These are phyloP conservation scores for Tritrichomonas musculus DNA, from an alignment of 208 protist genomes.

Conservation along the genomic window DNA sequence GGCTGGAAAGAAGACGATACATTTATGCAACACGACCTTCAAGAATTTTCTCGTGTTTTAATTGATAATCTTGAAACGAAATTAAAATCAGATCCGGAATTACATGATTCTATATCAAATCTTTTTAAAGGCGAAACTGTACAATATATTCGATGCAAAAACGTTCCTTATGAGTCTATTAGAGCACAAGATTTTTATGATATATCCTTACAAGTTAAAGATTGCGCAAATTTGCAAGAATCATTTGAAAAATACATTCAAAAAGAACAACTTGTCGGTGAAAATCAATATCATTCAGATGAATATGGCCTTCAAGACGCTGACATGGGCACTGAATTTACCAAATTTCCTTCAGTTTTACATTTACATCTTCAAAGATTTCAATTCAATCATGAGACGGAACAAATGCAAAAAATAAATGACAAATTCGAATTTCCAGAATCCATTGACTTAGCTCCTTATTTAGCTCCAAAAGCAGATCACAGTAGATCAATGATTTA, in stretches of 20 bases:
- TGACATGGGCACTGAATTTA: conserved; percentile 65
- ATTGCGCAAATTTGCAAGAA: conserved; percentile 42
- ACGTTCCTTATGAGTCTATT: conserved; percentile 65
- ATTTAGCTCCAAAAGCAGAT: conserved; percentile 4
- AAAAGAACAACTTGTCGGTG: conserved; percentile 66
- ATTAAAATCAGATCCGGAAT: conserved; percentile 59
- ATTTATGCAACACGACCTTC: conserved; percentile 71
- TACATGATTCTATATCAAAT: conserved; percentile 36
- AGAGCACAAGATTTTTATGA: conserved; percentile 58
- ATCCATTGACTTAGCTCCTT: background rate
- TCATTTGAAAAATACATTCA: conserved; percentile 59
- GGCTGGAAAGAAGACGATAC: conserved; percentile 52
- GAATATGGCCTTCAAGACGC: conserved; percentile 53
- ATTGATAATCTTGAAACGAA: conserved; percentile 73
- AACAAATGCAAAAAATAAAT: conserved; percentile 66
- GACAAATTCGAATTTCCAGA: conserved; percentile 7
- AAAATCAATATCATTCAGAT: conserved; percentile 51
- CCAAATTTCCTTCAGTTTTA: conserved; percentile 65
- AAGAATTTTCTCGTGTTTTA: conserved; percentile 72
- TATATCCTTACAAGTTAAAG: conserved; percentile 68
- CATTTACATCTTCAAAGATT: conserved; percentile 74
- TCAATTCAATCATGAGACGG: conserved; percentile 64
- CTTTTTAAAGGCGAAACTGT: conserved; percentile 40
- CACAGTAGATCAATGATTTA: background rate
- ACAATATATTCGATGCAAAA: conserved; percentile 67